Evolutionary conservation across 208 protist species (phyloP).

Genomic region (Tritrichomonas musculus): DNA sequence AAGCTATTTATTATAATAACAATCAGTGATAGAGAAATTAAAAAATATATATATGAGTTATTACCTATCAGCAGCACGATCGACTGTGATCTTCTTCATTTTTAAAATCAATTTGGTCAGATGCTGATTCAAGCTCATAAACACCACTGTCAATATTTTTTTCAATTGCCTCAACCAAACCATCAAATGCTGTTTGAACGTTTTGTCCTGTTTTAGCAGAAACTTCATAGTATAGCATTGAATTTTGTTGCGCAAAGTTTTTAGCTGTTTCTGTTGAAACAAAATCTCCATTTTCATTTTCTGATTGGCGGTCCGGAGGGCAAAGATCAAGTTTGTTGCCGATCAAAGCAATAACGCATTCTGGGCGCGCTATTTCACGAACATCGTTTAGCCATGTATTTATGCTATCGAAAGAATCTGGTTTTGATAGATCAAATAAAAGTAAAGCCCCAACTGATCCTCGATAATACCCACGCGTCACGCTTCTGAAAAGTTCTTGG

Average conservation of each 20-base stretch:
- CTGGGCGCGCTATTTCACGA: background rate
- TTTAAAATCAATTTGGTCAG: no score
- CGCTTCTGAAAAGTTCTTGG: background rate
- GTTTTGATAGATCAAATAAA: background rate
- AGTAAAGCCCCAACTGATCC: background rate
- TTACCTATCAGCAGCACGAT: no score
- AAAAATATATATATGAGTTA: no score
- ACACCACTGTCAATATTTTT: no score
- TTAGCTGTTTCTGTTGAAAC: background rate
- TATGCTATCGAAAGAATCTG: background rate
- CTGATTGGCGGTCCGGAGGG: background rate
- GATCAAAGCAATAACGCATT: background rate
- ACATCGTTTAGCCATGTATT: background rate
- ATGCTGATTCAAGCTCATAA: no score
- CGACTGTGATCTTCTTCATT: no score
- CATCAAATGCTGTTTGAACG: background rate
- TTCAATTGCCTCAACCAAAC: background rate
- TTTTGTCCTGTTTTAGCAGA: slow-evolving; percentile 29
- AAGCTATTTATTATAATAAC: no score
- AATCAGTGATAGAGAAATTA: no score
- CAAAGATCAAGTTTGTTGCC: background rate
- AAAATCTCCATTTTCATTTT: no score
- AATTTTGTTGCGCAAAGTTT: slow-evolving; percentile 6
- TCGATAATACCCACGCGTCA: background rate
- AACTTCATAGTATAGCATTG: slow-evolving; percentile 15